A percentile compares a stretch with the other conserved stretches of the same genome.
phyloP scores from a whole-genome alignment of 495 filamentous ascomycete genomes.

The Aspergillus baeticus region DNA sequence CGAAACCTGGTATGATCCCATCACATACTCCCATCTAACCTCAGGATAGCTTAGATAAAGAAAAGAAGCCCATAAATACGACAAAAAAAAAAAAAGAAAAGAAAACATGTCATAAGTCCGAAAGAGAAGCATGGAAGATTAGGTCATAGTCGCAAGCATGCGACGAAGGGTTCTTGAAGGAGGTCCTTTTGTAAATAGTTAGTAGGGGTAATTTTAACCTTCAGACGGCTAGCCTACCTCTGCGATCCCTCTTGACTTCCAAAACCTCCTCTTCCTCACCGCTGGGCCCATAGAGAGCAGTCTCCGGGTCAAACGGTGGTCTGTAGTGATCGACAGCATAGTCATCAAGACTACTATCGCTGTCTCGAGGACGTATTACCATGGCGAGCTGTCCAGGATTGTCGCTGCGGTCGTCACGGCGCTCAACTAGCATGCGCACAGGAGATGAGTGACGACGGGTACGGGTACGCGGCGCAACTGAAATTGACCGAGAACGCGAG shows the following conservation, averaged over 20 bases:
- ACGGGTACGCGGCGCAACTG: constrained; percentile 30
- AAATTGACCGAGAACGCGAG: constrained; percentile 39
- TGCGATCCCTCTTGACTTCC: constrained; percentile 76
- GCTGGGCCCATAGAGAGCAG: constrained; percentile 34
- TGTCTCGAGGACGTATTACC: constrained; percentile 48
- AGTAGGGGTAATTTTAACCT: constrained; percentile 33
- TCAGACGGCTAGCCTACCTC: constrained; percentile 72
- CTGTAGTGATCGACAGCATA: constrained; percentile 53
- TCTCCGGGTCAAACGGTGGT: constrained; percentile 40
- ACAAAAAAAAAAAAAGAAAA: background rate
- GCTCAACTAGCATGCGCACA: constrained; percentile 20
- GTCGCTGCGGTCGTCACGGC: constrained; percentile 28
- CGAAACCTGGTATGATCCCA: constrained; percentile 1
- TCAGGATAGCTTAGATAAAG: background rate
- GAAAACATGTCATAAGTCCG: background rate
- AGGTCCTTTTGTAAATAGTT: constrained; percentile 41
- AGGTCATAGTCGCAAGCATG: constrained; percentile 78
- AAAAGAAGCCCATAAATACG: constrained; percentile 1
- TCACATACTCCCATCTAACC: constrained; percentile 1
- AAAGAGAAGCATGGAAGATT: background rate
- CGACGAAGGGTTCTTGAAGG: constrained; percentile 65
- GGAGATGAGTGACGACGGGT: constrained; percentile 36
- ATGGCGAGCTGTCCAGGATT: constrained; percentile 56
- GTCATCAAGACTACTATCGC: constrained; percentile 55
- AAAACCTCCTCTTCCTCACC: constrained; percentile 53